Base-by-base conservation (phyloP, 2,329 filamentous ascomycete species). In the Xylaria sp. region DNA sequence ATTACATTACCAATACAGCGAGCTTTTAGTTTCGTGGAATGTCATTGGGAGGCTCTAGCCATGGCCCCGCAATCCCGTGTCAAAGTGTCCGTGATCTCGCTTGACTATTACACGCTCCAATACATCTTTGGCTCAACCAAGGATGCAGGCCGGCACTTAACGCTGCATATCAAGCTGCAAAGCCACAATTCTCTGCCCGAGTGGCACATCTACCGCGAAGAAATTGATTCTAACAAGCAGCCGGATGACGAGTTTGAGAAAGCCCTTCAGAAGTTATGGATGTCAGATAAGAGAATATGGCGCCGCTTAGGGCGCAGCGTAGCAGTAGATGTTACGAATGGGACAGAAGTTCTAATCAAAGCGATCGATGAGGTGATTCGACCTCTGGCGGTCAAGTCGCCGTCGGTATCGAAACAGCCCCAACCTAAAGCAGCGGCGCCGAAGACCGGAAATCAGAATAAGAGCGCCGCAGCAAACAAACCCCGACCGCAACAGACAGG, bases 1-100 rank as follows among this genome's bases (percentile, higher is more conserved):
- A 74, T 81, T 19, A 88, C 90, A 6, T 80, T 92, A 4, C 87
- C 89, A 0, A 76, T 92, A n/a, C 77, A 92, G 17, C 80, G 80
- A 48, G 84, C 82, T 1, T 76, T 93, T 2, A 82, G 87, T 62
- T 76, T 78, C 35, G 81, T 93, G 21, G 87, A 91, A 66, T 76
- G 77, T 17, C 74, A 77, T 1, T 88, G 87, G 83, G 75, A 76
- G 11, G 68, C 72, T 33, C 64, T 81, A 3, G 70, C 76, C 21
- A 71, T 73, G 10, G 79, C 76, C 10, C 79, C 79, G 33, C 78
- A 81, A 53, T 83, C 81, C 11, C 74, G 71, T 3, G 77, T 87
- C 10, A 80, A 80, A 38, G 77, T 89, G 40, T 79, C 82, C 19
- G 78, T 83, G 58, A 80, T 83, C 63, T 78, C 82, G 1, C 74